These are phyloP conservation scores for Hypomontagnella monticulosa DNA, from an alignment of 495 filamentous ascomycete species.

Conservation along the genomic window DNA sequence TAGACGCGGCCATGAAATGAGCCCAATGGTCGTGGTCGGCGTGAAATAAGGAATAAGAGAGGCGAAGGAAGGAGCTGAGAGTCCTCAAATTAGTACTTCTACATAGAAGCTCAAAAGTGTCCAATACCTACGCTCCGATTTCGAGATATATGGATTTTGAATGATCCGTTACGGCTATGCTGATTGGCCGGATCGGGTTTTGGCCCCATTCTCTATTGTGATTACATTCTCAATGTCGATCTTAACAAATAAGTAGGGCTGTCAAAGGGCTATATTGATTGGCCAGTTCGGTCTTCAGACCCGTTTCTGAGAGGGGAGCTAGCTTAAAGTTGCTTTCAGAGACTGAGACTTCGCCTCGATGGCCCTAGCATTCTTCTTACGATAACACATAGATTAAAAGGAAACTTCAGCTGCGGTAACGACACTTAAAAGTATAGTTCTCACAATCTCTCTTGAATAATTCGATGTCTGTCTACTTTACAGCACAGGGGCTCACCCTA, in stretches of 20 bases:
- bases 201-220: too few species aligned
- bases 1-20: background rate
- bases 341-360: constrained; percentile 19
- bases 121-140: background rate
- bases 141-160: background rate
- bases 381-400: background rate
- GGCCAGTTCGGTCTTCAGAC: constrained; percentile 36
- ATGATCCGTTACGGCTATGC: too few species aligned
- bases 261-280: constrained; percentile 23
- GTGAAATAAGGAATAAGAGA: background rate
- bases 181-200: too few species aligned
- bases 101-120: background rate
- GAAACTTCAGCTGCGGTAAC: constrained; percentile 2
- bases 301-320: constrained; percentile 13
- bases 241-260: background rate
- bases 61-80: constrained; percentile 20
- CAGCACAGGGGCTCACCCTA: background rate
- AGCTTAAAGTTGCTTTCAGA: too few species aligned
- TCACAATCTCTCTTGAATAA: too few species aligned
- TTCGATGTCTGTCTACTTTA: too few species aligned
- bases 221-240: too few species aligned
- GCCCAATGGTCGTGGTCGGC: background rate
- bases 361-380: background rate
- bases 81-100: constrained; percentile 11
- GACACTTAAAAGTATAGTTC: background rate